Base-by-base conservation (phyloP, 108 stramenopile species). In the Cyclotella choctawhatcheeana region DNA sequence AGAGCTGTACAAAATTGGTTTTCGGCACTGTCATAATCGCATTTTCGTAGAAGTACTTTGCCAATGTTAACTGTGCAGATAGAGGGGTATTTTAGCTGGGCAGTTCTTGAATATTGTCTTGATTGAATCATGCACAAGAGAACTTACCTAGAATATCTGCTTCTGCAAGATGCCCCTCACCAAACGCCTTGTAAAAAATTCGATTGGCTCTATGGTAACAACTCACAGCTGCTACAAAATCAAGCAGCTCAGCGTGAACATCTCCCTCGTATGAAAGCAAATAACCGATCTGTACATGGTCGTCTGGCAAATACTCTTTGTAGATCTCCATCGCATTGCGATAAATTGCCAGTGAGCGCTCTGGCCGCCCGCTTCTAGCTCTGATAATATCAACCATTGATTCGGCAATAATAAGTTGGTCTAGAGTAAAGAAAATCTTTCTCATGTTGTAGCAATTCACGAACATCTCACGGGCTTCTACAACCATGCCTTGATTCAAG, bases 361-460 rank as follows among this genome's bases (percentile, higher is more conserved):
- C 68, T 18, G 89, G 89, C 16, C 59, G 66, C 12, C 59, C 75
- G 40, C 48, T 67, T 45, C 75, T 63, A 31, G 75, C 67, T 62
- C 75, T 58, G 31, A 76, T 76, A 4, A 76, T 53, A 48, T 76
- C 75, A 3, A 76, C 75, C 75, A 76, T 76, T 22, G 63, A 72
- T 56, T 72, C 70, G 1, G 70, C 71, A 29, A 77, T 72, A 16
- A 52, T 44, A 1, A 73, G 45, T 69, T 87, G 86, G 45, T 91
- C 90, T 61, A 76, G 60, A 12, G 86, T 78, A 22, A 91, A 83
- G 53, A 88, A 88, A 18, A 71, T 64, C n/a, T 84, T 69, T 43
- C 88, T 64, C 88, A 91, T 91, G 33, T 85, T 82, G 69, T 86
- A 88, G 66, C 85, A 84, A 33, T 84, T 77, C 45, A 60, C 83